Evolutionary conservation across 345 rosid species (phyloP), one percentile per base, ranked within the genome.

Genomic region (Corymbia maculata): DNA sequence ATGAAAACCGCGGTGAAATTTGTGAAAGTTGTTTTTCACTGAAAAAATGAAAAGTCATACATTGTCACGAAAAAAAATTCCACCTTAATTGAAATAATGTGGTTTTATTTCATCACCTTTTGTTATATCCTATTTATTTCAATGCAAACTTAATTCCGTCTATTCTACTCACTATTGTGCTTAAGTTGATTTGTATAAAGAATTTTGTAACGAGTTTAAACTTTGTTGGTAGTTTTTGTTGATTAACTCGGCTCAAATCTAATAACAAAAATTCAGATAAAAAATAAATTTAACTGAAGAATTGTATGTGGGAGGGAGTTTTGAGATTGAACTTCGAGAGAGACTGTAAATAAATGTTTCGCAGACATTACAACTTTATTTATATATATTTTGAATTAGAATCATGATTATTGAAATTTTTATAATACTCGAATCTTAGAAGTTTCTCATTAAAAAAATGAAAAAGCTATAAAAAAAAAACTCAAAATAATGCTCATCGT

Each of bases 171-270:
- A 57, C 3, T 4, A 57, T 22, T 57, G n/a, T 57, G 64, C n/a
- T 22, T 57, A 22, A 53, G 59, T 26, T 57, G 64, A 21, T 0
- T 4, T 4, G n/a, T 9, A 57, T 57, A 24, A 2, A 24, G 22
- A 0, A 0, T 22, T 21, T 24, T 57, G 0, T 9, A 4, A 57
- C 0, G 64, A 4, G 59, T 19, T 53, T 17, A 19, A 19, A 53
- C 59, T 24, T 1, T 53, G 59, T 53, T 9, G 24, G 59, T 53
- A 53, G 59, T 19, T 53, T 1, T 1, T 53, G 26, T 53, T 53
- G 59, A 57, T 57, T 57, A 9, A 22, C n/a, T 57, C 1, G 13
- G 11, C 66, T 57, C 66, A 57, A 57, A 22, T 57, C 6, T 1
- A 24, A 24, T 57, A 57, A 24, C n/a, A 6, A 57, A 57, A 24